phyloP scores from a whole-genome alignment of 2,329 filamentous ascomycete genomes.

The Ophiostoma piceae region DNA sequence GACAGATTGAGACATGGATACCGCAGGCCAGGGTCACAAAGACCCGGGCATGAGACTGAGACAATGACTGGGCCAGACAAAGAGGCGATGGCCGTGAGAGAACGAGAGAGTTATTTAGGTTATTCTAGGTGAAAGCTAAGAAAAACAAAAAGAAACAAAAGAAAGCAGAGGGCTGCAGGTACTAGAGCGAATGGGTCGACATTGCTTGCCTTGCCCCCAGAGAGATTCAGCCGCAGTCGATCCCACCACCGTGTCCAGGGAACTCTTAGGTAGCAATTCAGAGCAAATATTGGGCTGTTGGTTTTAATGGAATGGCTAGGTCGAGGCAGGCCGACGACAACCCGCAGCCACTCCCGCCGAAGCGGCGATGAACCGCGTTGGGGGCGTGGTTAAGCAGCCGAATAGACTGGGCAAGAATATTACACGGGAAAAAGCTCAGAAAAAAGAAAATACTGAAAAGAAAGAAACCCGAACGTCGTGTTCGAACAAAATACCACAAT shows the following conservation, averaged over 20 bases:
- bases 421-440: background rate
- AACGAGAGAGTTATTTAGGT: background rate
- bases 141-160: background rate
- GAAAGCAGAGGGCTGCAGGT: background rate
- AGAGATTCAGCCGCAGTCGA: background rate
- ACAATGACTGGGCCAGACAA: background rate
- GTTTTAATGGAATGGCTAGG: background rate
- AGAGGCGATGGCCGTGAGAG: background rate
- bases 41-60: constrained; percentile 4
- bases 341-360: background rate
- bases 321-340: background rate
- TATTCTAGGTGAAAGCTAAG: background rate
- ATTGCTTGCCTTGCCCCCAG: background rate
- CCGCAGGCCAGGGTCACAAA: constrained; percentile 2
- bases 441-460: background rate
- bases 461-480: background rate
- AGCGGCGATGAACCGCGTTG: background rate
- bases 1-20: constrained; percentile 5
- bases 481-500: background rate
- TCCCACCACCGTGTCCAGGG: background rate
- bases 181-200: background rate
- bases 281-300: background rate
- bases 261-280: background rate
- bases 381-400: background rate
- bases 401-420: background rate